phyloP scores from a whole-genome alignment of 1,284 basidiomycete species.

The Papiliotrema flavescens region DNA sequence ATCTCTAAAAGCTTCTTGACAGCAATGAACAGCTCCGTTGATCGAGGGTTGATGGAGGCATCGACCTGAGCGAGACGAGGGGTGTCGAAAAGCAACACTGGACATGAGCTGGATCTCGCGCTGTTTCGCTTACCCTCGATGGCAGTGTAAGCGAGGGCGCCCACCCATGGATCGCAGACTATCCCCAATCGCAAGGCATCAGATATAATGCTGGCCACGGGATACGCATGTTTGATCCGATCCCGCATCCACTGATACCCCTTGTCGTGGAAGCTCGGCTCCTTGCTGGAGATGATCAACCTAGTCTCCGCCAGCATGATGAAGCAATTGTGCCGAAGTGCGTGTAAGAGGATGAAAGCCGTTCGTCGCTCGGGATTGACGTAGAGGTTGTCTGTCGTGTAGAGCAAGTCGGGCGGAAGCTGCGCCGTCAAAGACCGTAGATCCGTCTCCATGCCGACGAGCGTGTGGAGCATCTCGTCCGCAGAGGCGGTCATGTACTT shows the following conservation, averaged over 20 bases:
- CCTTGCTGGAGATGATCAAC: slow-evolving; percentile 5
- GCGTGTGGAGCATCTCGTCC: neutral
- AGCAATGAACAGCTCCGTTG: neutral
- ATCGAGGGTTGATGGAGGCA: slow-evolving; percentile 4
- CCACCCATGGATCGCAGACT: slow-evolving; percentile 9
- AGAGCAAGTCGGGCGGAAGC: slow-evolving; percentile 5
- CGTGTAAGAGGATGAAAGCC: slow-evolving; percentile 8
- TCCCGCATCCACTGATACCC: slow-evolving; percentile 1
- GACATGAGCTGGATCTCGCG: neutral
- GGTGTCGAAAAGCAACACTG: slow-evolving; percentile 15
- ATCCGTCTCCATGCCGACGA: neutral
- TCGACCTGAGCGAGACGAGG: slow-evolving; percentile 8
- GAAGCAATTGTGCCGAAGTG: slow-evolving; percentile 19
- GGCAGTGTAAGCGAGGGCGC: slow-evolving; percentile 10
- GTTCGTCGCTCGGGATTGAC: slow-evolving; percentile 1
- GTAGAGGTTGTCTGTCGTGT: slow-evolving; percentile 4
- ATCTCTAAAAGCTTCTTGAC: neutral
- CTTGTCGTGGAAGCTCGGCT: slow-evolving; percentile 3
- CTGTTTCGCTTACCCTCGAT: slow-evolving; percentile 13
- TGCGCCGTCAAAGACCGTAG: slow-evolving; percentile 2
- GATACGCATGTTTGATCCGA: slow-evolving; percentile 10
- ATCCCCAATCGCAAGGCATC: slow-evolving; percentile 7
- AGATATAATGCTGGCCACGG: slow-evolving; percentile 8
- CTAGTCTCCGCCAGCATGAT: slow-evolving; percentile 12
- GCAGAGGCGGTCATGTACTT: neutral